Evolutionary conservation across 352 stramenopile genomes (phyloP).

Genomic region (Pythium brachiatum): DNA sequence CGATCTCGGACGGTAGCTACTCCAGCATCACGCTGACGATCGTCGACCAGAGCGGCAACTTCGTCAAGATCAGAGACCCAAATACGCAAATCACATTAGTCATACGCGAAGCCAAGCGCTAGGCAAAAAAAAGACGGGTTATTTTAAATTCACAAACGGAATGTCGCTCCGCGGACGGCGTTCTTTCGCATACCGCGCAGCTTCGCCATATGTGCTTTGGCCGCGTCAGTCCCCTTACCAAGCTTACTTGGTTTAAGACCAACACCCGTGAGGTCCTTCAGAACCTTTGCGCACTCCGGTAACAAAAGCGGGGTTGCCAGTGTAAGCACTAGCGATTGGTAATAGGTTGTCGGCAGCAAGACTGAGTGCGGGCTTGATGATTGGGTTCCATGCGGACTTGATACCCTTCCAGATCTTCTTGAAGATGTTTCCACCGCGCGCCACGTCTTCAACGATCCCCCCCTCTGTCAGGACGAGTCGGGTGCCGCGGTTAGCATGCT

Average conservation of each 20-base stretch:
- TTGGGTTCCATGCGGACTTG: too few relatives aligned
- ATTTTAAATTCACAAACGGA: neutral
- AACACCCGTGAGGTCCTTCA: neutral
- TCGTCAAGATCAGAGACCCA: conserved; percentile 1
- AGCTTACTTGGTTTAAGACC: neutral
- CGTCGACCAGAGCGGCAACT: conserved; percentile 1
- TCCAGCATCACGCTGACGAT: conserved; percentile 4
- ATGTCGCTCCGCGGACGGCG: neutral
- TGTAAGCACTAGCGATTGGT: too few relatives aligned
- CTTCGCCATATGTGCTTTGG: conserved; percentile 3
- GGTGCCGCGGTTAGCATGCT: too few relatives aligned
- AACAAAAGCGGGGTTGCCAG: too few relatives aligned
- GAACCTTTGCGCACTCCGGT: too few relatives aligned
- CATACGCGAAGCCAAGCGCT: neutral
- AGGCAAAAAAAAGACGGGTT: neutral
- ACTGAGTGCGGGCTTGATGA: too few relatives aligned
- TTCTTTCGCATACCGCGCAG: conserved; percentile 3
- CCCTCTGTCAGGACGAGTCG: too few relatives aligned
- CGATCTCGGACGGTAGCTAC: conserved; percentile 8
- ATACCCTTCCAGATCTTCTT: too few relatives aligned
- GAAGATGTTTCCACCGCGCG: too few relatives aligned
- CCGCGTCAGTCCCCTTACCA: neutral
- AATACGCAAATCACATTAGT: conserved; percentile 1
- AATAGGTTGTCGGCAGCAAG: too few relatives aligned
- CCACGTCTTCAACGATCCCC: too few relatives aligned